Base-by-base conservation (phyloP, 352 stramenopile species). In the Phytophthora ohioensis region DNA sequence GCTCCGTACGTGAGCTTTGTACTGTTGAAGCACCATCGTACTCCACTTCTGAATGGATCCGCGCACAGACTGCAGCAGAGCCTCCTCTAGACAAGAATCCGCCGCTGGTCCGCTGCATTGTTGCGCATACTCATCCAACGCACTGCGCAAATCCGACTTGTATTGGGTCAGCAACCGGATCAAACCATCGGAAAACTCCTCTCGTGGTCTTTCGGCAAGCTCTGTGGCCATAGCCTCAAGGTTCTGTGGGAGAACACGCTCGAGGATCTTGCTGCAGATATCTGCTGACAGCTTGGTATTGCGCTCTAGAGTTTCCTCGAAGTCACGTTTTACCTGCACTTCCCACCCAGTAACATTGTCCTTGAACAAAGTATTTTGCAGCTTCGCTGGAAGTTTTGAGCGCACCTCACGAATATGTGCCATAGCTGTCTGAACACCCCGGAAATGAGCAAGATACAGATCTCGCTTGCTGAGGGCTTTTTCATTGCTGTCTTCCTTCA, bases 181-280 rank as follows among this genome's bases (percentile, higher is more conserved):
- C 1, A 92, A 65, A 1, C 80, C 80, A 57, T 91, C 82, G 0
- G 74, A 75, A 58, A 92, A 92, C 2, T 75, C 76, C 1, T 84
- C 78, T 21, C 79, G 82, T 30, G 79, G 39, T 47, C 71, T 76
- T 41, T 54, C 43, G 15, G 75, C 68, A 3, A 92, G 69, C 1
- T 82, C 72, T 15, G 53, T 62, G 5, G 75, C 64, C 53, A 85
- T 81, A 15, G 73, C 32, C 38, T 82, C 71, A 42, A 91, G 67
- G 11, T 72, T 84, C 31, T 62, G 71, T 1, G 82, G 77, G 6
- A 92, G 38, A 15, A 87, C 52, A 31, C 56, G 55, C 42, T 77
- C 43, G 3, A 76, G 38, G 47, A 76, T 57, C 39, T 68, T 60
- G 8, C 49, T 65, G 39, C 68, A 76, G 15, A 43, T 64, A 27